These are phyloP conservation scores for Fragaria vesca DNA, from an alignment of 306 rosid species.

Conservation along the genomic window DNA sequence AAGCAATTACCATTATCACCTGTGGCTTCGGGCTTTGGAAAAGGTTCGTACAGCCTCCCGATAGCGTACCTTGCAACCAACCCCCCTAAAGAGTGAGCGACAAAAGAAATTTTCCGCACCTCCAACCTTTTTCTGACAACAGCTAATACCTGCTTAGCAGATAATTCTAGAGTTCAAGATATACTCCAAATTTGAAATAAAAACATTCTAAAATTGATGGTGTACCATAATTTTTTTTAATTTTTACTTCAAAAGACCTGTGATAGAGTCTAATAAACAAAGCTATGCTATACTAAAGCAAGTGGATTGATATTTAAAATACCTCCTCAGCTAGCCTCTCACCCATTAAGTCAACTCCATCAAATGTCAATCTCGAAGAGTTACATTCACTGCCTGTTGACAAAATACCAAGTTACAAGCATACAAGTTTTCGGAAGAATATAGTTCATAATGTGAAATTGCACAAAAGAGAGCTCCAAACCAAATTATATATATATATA, in stretches of 20 bases:
- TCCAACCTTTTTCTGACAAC: conserved; percentile 58
- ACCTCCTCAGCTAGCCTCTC: conserved; percentile 96
- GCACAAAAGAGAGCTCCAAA: neutral
- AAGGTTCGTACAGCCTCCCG: conserved; percentile 61
- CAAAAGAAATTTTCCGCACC: conserved; percentile 83
- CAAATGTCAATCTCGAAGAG: conserved; percentile 75
- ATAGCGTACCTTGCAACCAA: conserved; percentile 92
- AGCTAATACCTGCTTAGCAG: conserved; percentile 57
- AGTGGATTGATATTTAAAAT: conserved; percentile 27
- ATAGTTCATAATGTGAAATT: neutral
- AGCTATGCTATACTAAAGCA: conserved; percentile 10
- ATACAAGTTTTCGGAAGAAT: neutral
- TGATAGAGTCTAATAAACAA: neutral
- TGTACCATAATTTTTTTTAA: neutral
- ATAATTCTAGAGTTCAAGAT: conserved; percentile 4
- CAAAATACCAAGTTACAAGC: conserved; percentile 28
- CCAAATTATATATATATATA: too few relatives aligned
- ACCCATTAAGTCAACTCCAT: conserved; percentile 94
- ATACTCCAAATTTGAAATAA: neutral
- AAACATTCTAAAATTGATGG: neutral
- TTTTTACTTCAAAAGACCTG: neutral
- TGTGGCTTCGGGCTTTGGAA: conserved; percentile 34
- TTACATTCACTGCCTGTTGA: conserved; percentile 91
- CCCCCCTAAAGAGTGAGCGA: conserved; percentile 96
- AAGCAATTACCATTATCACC: conserved; percentile 28